phyloP scores from a whole-genome alignment of 1,284 basidiomycete species.

The Melampsora allii-populina region DNA sequence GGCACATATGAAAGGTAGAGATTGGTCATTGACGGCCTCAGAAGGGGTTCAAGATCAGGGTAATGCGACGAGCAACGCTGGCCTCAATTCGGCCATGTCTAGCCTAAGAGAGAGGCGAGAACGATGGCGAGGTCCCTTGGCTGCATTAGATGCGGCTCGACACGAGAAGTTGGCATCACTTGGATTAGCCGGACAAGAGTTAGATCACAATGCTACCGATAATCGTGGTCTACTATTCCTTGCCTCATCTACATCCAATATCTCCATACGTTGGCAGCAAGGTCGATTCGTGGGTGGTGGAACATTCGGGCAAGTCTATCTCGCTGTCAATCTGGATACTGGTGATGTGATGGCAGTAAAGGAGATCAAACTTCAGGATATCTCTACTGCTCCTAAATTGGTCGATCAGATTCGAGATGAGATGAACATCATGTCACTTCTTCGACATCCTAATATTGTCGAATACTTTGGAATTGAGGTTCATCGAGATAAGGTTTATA shows the following conservation, averaged over 20 bases:
- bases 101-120: constrained; percentile 38
- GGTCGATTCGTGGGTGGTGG: constrained; percentile 96
- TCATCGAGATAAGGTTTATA: constrained; percentile 97
- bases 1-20: constrained; percentile 58
- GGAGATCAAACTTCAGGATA: constrained; percentile 95
- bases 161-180: constrained; percentile 65
- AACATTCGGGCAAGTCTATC: constrained; percentile 96
- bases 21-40: constrained; percentile 57
- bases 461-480: constrained; percentile 99
- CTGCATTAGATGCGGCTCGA: constrained; percentile 64
- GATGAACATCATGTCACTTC: constrained; percentile 96
- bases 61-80: constrained; percentile 37
- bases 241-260: constrained; percentile 79
- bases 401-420: constrained; percentile 94
- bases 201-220: constrained; percentile 85
- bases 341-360: constrained; percentile 99
- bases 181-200: constrained; percentile 75
- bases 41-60: constrained; percentile 54
- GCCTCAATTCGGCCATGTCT: constrained; percentile 44
- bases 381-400: constrained; percentile 60
- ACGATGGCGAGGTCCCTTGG: constrained; percentile 55
- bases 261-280: constrained; percentile 98
- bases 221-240: constrained; percentile 87
- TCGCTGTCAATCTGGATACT: constrained; percentile 94
- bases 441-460: constrained; percentile 96